These are phyloP conservation scores for Rhizoctonia solani DNA, from an alignment of 1,284 basidiomycete genomes.

Conservation along the genomic window DNA sequence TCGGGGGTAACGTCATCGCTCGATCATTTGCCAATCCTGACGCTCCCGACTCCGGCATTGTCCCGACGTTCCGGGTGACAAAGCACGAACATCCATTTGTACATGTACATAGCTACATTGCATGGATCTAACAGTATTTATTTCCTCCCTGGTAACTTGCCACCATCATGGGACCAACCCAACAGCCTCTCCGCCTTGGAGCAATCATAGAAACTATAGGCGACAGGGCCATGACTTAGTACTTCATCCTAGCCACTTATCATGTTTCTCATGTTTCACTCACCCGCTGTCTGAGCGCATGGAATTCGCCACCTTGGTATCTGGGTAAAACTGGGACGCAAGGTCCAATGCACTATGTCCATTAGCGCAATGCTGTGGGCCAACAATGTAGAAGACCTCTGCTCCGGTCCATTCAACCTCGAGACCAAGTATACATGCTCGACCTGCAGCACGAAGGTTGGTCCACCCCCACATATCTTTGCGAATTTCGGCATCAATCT, in stretches of 20 bases:
- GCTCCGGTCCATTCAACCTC: constrained; percentile 44
- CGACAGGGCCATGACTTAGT: constrained; percentile 38
- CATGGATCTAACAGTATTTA: background rate
- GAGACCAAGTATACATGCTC: constrained; percentile 45
- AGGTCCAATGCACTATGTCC: constrained; percentile 41
- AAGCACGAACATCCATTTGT: background rate
- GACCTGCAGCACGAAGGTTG: constrained; percentile 42
- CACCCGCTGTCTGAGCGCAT: constrained; percentile 29
- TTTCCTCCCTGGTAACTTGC: constrained; percentile 18
- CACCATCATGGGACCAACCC: constrained; percentile 46
- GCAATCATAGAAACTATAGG: constrained; percentile 43
- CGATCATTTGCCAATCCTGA: no score
- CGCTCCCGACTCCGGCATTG: no score
- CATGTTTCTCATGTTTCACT: background rate
- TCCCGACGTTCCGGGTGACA: background rate
- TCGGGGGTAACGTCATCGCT: no score
- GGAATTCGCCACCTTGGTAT: constrained; percentile 32
- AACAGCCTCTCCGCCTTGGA: constrained; percentile 46
- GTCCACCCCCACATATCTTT: constrained; percentile 47
- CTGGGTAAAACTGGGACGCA: constrained; percentile 41
- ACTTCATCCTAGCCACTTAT: constrained; percentile 33
- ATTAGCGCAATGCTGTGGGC: constrained; percentile 34
- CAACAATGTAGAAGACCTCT: constrained; percentile 48
- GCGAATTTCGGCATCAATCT: constrained; percentile 12
- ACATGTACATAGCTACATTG: background rate